Evolutionary conservation across 495 filamentous ascomycete species (phyloP), one percentile per base, ranked within the genome.

Genomic region (Usnea hakonensis): DNA sequence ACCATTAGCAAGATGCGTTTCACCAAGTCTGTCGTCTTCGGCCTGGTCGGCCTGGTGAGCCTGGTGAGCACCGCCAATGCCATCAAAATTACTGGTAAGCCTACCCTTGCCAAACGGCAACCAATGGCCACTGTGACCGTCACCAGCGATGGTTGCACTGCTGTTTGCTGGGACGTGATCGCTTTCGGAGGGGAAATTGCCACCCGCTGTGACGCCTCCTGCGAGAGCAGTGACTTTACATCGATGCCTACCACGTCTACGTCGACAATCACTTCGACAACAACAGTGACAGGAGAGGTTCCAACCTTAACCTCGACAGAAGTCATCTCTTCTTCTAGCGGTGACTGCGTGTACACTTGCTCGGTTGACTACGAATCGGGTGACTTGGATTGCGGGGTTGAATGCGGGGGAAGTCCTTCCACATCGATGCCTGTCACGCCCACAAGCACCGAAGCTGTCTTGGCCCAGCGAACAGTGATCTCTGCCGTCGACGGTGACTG

Each of bases 31-130:
- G 46, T 48, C 32, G 14, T 44, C 50, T 30, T 64, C 19, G 48
- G 48, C 62, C 40, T 64, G 21, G 37, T 64, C 19, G 48, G 48
- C 62, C 40, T 64, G 21, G 37, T 55, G 21, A 48, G 56, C 50
- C 33, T 64, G 37, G 48, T 30, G 32, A 60, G 46, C 57, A 64
- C 54, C 0, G 40, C 55, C 48, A 59, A n/a, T 19, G 56, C 62
- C 35, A 62, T 1, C 32, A 28, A 26, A 36, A 32, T 21, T 10
- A 62, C 26, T 5, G 30, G 32, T 57, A 46, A 57, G 54, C 59
- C 50, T 44, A 13, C 17, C 2, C 36, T 55, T 37, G 48, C 59
- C 3, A 61, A 55, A 61, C 7, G 60, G 21, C 30, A 35, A 43
- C 23, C 36, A 30, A 4, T 21, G 5, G 35, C 19, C 37, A 41